A percentile compares a stretch with the other conserved stretches of the same genome.
Evolutionary conservation across 2,329 filamentous ascomycete species (phyloP).

Genomic region (Neopestalotiopsis clavispora): DNA sequence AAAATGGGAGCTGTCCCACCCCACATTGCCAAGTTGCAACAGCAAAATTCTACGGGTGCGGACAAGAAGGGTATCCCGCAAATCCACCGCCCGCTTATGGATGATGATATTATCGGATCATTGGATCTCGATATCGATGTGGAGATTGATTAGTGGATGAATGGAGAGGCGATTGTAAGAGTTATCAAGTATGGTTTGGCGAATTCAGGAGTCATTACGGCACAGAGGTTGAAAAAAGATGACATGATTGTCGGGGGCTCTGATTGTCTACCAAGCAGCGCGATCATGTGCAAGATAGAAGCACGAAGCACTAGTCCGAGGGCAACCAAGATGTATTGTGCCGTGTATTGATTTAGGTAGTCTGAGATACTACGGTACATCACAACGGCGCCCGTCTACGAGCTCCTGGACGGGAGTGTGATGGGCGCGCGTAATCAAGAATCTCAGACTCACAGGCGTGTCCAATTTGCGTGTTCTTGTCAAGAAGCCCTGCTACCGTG

Average conservation of each 20-base stretch:
- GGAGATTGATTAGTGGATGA: constrained; percentile 68
- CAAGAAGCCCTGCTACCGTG: not conserved
- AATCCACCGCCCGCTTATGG: constrained; percentile 80
- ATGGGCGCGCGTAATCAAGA: not conserved
- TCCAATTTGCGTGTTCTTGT: not conserved
- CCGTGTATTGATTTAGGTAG: not conserved
- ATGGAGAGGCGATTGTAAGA: constrained; percentile 27
- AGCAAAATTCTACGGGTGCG: constrained; percentile 57
- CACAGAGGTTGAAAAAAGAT: not conserved
- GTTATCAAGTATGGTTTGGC: not conserved
- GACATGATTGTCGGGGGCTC: not conserved
- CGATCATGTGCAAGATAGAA: not conserved
- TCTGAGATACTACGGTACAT: not conserved
- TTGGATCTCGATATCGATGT: constrained; percentile 93
- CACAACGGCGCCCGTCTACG: not conserved
- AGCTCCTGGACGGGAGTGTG: not conserved
- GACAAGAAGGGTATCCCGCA: constrained; percentile 68
- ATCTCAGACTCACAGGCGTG: not conserved
- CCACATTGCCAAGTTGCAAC: constrained; percentile 58
- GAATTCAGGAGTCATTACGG: not conserved
- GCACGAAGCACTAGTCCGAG: not conserved
- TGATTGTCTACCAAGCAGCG: not conserved
- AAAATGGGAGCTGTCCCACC: constrained; percentile 51
- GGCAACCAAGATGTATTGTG: not conserved
- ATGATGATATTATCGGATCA: constrained; percentile 89